A percentile compares a stretch with the other conserved stretches of the same genome.
Conservation (phyloP, 1,284 basidiomycete species). For the Boletus hoseneyae region DNA sequence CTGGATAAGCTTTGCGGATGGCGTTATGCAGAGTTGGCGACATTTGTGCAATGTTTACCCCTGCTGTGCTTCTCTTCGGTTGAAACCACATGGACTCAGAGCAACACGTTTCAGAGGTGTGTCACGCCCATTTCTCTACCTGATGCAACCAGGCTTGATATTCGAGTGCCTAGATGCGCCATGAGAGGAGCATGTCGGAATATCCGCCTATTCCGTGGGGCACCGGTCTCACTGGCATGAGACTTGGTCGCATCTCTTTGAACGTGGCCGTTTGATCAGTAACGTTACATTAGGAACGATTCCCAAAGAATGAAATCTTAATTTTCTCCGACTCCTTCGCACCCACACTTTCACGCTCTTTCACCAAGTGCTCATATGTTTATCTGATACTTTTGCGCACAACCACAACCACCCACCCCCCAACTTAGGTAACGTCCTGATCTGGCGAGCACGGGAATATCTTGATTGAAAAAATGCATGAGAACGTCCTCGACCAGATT, state of each 20-base stretch:
- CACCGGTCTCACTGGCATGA: background rate
- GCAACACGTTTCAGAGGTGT: conserved; percentile 2
- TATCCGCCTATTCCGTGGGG: conserved; percentile 3
- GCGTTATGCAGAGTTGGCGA: conserved; percentile 7
- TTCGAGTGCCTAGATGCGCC: conserved; percentile 1
- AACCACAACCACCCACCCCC: background rate
- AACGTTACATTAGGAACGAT: conserved; percentile 9
- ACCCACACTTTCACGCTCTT: conserved; percentile 4
- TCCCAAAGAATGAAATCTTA: conserved; percentile 10
- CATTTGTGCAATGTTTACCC: background rate
- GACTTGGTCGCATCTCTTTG: background rate
- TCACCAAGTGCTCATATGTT: conserved; percentile 9
- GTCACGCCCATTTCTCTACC: background rate
- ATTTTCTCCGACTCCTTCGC: background rate
- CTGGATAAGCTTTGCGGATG: conserved; percentile 7
- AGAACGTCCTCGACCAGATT: conserved; percentile 21
- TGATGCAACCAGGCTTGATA: background rate
- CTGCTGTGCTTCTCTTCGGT: conserved; percentile 3
- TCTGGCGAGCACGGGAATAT: conserved; percentile 3
- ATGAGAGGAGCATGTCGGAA: background rate
- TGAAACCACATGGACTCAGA: background rate
- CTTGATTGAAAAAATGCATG: conserved; percentile 15
- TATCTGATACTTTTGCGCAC: conserved; percentile 10
- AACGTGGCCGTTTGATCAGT: conserved; percentile 7
- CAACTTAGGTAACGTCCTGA: conserved; percentile 6